phyloP scores from a whole-genome alignment of 2,329 filamentous ascomycete genomes.

The Pestalotiopsis sp. region DNA sequence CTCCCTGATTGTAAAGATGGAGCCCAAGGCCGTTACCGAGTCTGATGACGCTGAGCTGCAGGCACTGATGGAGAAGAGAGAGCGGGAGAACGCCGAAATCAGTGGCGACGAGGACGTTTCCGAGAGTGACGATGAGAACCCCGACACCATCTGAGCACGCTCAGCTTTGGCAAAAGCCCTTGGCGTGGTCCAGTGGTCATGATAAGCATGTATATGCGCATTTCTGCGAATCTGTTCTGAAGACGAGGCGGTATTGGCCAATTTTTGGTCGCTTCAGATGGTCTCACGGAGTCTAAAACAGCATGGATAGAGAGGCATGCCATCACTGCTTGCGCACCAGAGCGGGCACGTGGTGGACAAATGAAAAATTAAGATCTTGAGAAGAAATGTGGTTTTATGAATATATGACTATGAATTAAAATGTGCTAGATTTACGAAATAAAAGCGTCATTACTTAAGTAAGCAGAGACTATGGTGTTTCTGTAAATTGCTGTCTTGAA shows the following conservation, averaged over 20 bases:
- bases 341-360: not conserved
- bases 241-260: conserved; percentile 5
- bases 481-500: no score
- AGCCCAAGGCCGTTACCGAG: conserved; percentile 98
- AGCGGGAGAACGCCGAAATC: conserved; percentile 96
- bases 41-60: conserved; percentile 97
- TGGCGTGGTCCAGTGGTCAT: not conserved
- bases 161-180: not conserved
- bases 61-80: conserved; percentile 98
- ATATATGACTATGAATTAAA: not conserved
- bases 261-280: not conserved
- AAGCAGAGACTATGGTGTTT: no score
- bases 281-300: conserved; percentile 13
- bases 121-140: conserved; percentile 89
- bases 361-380: conserved; percentile 1
- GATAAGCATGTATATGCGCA: not conserved
- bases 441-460: no score
- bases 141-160: conserved; percentile 48
- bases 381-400: not conserved
- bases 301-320: conserved; percentile 9
- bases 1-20: conserved; percentile 91
- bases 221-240: not conserved
- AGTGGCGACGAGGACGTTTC: conserved; percentile 96
- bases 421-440: not conserved
- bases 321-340: not conserved